phyloP scores from a whole-genome alignment of 2,329 filamentous ascomycete species.

The Colletotrichum liriopes region DNA sequence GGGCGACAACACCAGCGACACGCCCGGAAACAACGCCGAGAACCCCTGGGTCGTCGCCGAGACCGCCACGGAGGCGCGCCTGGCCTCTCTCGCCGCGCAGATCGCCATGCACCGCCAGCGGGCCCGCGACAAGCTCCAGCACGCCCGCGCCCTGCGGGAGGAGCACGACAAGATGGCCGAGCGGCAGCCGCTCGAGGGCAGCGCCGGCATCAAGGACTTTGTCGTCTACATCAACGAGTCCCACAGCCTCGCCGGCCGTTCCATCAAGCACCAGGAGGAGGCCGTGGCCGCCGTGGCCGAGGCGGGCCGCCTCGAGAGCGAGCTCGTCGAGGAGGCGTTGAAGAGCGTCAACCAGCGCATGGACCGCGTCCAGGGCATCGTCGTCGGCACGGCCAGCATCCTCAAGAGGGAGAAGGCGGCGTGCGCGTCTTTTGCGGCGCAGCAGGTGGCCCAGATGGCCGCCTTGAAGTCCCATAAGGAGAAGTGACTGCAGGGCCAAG shows the following conservation, averaged over 20 bases:
- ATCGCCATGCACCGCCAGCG: neutral
- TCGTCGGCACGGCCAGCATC: neutral
- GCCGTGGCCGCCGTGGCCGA: constrained; percentile 1
- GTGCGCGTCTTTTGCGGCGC: neutral
- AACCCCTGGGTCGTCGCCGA: constrained; percentile 4
- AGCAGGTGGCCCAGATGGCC: neutral
- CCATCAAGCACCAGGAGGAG: constrained; percentile 2
- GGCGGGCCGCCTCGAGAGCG: neutral
- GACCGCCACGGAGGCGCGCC: neutral
- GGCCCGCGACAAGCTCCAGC: constrained; percentile 26
- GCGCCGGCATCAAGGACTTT: neutral
- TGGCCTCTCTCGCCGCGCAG: neutral
- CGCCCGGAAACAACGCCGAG: neutral
- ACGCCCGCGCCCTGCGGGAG: constrained; percentile 13
- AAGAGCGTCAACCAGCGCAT: neutral
- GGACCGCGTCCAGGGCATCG: neutral
- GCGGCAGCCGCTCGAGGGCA: neutral
- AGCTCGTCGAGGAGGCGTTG: neutral
- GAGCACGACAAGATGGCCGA: constrained; percentile 1
- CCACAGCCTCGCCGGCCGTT: constrained; percentile 5
- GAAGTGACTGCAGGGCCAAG: neutral
- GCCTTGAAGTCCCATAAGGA: neutral
- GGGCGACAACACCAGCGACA: neutral
- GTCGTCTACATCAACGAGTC: neutral
- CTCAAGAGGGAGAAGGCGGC: neutral